Evolutionary conservation across 1,284 basidiomycete genomes (phyloP), one percentile per base, ranked within the genome.

Genomic region (Cryptococcus wingfieldii): DNA sequence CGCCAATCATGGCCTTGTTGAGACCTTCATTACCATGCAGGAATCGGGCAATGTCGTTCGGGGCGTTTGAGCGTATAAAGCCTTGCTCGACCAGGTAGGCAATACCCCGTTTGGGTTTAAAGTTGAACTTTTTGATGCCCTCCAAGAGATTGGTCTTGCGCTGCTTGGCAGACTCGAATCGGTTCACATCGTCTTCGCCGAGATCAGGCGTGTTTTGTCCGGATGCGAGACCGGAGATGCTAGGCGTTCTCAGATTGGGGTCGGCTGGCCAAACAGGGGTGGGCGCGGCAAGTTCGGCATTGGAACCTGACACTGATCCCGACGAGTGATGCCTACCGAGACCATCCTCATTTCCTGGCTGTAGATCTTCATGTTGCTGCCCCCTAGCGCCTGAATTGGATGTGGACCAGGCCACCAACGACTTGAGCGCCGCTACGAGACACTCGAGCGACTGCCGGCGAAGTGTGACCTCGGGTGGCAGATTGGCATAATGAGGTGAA

Each of bases 41-140:
- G 80, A 99, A 98, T 18, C 79, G 79, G 0, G 96, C 95, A 58
- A 99, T 83, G 67, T 93, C 89, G 55, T 82, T 78, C 1, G 96
- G 90, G 14, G 84, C 79, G 18, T 81, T 83, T 62, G 83, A 86
- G 18, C 83, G 79, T 61, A 99, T 93, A 72, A 98, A 95, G 5
- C 92, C 94, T 45, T 87, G 83, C 69, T 96, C 89, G 42, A 93
- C 74, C 52, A 98, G 81, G 72, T 90, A 97, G 77, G 89, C 83
- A 50, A 99, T 83, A 18, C 96, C 96, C 84, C 86, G 83, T 77
- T 96, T 97, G 12, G 96, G 94, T 78, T 98, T 98, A 80, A 89
- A 94, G 78, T 98, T 98, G 80, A 99, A 99, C 76, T 92, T 92
- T 77, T 88, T 92, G 74, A 99, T 90, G 31, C 95, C 97, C 71